A percentile compares a stretch with the other conserved stretches of the same genome.
phyloP scores from a whole-genome alignment of 768 basidiomycete genomes.

The Lactarius evosmus region DNA sequence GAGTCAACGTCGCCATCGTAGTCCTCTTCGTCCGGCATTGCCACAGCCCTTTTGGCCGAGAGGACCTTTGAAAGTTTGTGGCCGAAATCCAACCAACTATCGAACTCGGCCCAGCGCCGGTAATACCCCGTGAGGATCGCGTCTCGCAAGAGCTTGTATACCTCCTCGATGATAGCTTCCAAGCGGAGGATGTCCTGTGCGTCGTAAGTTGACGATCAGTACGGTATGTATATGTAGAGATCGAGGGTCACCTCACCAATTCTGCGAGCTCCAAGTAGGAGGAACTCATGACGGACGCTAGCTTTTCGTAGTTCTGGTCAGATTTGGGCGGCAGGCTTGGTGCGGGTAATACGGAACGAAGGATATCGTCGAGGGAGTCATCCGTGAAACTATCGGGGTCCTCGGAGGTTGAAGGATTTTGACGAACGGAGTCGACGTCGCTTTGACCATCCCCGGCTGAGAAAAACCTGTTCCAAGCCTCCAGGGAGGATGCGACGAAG shows the following conservation, averaged over 20 bases:
- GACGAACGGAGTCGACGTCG: neutral
- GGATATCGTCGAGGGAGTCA: neutral
- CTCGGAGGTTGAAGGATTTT: neutral
- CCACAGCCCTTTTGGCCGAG: neutral
- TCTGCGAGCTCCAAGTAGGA: neutral
- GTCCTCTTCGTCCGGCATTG: neutral
- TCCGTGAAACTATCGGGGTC: neutral
- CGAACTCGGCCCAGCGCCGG: neutral
- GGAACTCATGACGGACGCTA: neutral
- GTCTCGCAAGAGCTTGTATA: neutral
- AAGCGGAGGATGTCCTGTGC: neutral
- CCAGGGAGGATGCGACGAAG: neutral
- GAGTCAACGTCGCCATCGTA: neutral
- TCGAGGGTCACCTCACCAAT: neutral
- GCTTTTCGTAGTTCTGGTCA: neutral
- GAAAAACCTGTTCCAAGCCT: neutral
- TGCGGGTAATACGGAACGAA: neutral
- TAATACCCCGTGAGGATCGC: neutral
- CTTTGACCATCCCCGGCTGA: neutral
- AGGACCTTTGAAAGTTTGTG: neutral
- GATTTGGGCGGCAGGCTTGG: neutral
- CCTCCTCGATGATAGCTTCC: neutral
- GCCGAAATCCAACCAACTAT: neutral
- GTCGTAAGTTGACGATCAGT: neutral
- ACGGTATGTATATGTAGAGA: neutral